Evolutionary conservation across 1,139 yeast genomes (phyloP), one percentile per base, ranked within the genome.

Genomic region (Protomyces inundatus): DNA sequence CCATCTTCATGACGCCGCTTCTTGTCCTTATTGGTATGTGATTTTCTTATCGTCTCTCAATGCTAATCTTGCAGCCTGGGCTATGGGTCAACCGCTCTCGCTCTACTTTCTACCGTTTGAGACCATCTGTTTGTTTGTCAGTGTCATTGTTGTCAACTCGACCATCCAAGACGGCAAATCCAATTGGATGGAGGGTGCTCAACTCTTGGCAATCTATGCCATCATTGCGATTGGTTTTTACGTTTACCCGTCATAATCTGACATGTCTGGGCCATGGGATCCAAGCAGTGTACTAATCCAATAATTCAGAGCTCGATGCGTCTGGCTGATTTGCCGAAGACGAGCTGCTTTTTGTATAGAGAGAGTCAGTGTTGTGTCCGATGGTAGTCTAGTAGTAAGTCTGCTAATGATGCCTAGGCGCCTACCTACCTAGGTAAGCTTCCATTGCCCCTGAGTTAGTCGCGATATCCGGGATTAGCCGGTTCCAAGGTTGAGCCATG

Each of bases 181-280:
- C 68, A 93, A 93, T 75, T 93, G 98, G 97, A 81, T 93, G 66
- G 99, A 93, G 78, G 99, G 99, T 64, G 90, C 87, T 54, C 87
- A 93, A 95, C 80, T 95, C 69, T 75, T 93, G 66, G 86, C 95
- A 66, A 88, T 96, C 64, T 95, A 95, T 74, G 75, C 86, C 66
- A 86, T 95, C 66, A 85, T 90, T 64, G 96, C 96, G 3, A 80
- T 93, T 71, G 93, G 98, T 0, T 93, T 93, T 78, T 89, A 82
- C 78, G 88, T 84, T 76, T 86, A 85, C 71, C 95, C 95, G 4
- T 42, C 48, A 14, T 42, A 16, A 42, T 36, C 12, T 23, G 23
- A 23, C 23, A 23, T 23, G 23, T 23, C 23, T 2, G 23, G 23
- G 23, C 23, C 23, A 23, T 23, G 23, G 23, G 23, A 23, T 23